phyloP scores from a whole-genome alignment of 2,329 filamentous ascomycete genomes.

The Trichophyton schoenleinii region DNA sequence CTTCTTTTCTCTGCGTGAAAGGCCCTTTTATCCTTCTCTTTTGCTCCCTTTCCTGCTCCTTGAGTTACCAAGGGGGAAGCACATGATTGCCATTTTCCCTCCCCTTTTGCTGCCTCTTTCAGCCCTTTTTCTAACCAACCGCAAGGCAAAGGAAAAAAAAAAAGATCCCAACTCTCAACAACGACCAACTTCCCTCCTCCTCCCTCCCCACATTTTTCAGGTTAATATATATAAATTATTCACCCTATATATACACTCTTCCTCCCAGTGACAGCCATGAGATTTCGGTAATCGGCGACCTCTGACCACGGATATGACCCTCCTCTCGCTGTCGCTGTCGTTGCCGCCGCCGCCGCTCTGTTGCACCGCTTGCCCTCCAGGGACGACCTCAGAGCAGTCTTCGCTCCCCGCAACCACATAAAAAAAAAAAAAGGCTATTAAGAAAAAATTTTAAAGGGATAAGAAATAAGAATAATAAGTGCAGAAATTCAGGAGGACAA shows the following conservation, averaged over 20 bases:
- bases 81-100: neutral
- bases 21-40: too few species aligned
- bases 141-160: too few species aligned
- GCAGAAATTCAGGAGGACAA: too few species aligned
- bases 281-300: neutral
- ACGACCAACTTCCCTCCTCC: too few species aligned
- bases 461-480: too few species aligned
- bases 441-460: too few species aligned
- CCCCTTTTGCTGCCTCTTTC: neutral
- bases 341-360: neutral
- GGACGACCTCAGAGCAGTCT: neutral
- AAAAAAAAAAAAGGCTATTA: too few species aligned
- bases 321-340: neutral
- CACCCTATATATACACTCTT: neutral
- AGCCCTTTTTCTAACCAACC: neutral
- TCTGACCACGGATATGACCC: neutral
- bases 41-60: too few species aligned
- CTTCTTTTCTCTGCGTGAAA: too few species aligned
- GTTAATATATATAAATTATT: neutral
- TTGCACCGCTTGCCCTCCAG: neutral
- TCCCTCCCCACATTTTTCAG: too few species aligned
- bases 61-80: neutral
- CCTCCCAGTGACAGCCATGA: neutral
- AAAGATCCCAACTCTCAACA: too few species aligned
- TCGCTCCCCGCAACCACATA: neutral